Evolutionary conservation across 1,284 basidiomycete species (phyloP).

Genomic region (Ganoderma sinense): DNA sequence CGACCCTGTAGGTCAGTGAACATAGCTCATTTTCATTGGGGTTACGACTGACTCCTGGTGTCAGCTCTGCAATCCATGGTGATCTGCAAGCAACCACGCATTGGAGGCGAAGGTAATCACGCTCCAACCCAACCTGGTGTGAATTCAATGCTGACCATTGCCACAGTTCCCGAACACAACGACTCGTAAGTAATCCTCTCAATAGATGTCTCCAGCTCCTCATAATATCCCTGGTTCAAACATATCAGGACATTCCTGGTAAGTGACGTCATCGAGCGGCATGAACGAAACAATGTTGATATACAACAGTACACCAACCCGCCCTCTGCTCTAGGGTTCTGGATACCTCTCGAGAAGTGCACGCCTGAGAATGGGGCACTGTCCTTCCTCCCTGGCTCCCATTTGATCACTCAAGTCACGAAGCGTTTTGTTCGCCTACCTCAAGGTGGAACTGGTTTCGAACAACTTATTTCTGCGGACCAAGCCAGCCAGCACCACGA

Average conservation of each 20-base stretch:
- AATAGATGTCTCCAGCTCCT: too few relatives aligned
- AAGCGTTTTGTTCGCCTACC: constrained; percentile 86
- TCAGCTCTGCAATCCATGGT: constrained; percentile 94
- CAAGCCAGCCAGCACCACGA: constrained; percentile 53
- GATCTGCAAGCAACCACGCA: constrained; percentile 89
- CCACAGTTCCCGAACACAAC: constrained; percentile 76
- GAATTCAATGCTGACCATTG: neutral
- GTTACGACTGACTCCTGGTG: neutral
- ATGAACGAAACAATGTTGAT: neutral
- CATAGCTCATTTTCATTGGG: neutral
- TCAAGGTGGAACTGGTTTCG: constrained; percentile 82
- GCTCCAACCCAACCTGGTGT: neutral
- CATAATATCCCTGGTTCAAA: neutral
- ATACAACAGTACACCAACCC: constrained; percentile 85
- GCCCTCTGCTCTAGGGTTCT: constrained; percentile 91
- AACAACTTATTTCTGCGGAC: constrained; percentile 55
- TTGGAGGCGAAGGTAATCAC: constrained; percentile 83
- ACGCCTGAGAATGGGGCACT: constrained; percentile 88
- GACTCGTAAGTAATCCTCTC: constrained; percentile 71
- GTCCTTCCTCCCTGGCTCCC: constrained; percentile 93
- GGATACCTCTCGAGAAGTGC: constrained; percentile 94
- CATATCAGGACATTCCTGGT: constrained; percentile 75
- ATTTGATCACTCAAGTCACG: constrained; percentile 73
- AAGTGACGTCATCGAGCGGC: constrained; percentile 31
- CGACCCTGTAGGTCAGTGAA: constrained; percentile 76